These are phyloP conservation scores for Psidium guajava DNA, from an alignment of 345 rosid species.

Conservation along the genomic window DNA sequence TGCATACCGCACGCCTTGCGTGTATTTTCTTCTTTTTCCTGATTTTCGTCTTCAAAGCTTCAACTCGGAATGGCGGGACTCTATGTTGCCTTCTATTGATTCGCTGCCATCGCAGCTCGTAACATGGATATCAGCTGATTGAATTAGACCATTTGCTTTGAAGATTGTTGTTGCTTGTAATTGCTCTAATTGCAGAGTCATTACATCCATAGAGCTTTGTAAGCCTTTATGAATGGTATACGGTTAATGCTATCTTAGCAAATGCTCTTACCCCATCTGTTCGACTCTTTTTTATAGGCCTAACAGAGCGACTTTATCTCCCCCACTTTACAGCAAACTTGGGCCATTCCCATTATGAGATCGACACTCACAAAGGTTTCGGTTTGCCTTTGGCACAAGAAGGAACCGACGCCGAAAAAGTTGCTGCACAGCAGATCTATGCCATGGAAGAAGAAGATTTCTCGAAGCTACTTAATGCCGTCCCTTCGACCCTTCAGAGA, in stretches of 20 bases:
- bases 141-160: neutral
- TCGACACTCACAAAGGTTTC: neutral
- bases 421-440: slow-evolving; percentile 21
- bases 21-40: neutral
- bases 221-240: neutral
- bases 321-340: neutral
- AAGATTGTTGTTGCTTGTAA: neutral
- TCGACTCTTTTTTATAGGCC: neutral
- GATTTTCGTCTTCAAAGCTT: neutral
- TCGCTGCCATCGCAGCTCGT: neutral
- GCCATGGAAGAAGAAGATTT: slow-evolving; percentile 43
- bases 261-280: neutral
- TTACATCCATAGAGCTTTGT: neutral
- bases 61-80: neutral
- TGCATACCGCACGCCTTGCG: neutral
- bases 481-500: slow-evolving; percentile 10
- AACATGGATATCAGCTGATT: neutral
- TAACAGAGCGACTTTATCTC: neutral
- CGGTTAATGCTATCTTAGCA: neutral
- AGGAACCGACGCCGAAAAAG: slow-evolving; percentile 30
- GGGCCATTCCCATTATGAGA: neutral
- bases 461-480: slow-evolving; percentile 17
- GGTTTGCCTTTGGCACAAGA: neutral
- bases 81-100: neutral
- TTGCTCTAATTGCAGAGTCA: neutral